phyloP scores from a whole-genome alignment of 441 rosid species.

The Eruca vesicaria region DNA sequence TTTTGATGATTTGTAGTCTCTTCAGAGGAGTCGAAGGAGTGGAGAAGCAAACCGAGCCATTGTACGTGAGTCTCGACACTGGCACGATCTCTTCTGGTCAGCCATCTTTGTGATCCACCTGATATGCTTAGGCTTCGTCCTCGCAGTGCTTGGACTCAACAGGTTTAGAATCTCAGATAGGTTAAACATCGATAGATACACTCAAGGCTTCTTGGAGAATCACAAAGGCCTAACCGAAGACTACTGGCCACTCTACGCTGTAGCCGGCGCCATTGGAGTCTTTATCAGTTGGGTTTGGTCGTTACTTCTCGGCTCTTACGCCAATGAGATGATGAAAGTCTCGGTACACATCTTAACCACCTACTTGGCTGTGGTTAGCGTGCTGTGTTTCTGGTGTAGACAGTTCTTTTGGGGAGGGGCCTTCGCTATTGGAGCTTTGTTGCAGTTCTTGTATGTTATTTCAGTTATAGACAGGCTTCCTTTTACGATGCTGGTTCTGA shows the following conservation, averaged over 20 bases:
- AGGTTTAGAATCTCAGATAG: conserved; percentile 73
- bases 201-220: conserved; percentile 40
- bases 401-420: conserved; percentile 87
- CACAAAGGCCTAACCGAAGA: conserved; percentile 63
- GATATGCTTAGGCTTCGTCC: conserved; percentile 58
- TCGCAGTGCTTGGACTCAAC: conserved; percentile 68
- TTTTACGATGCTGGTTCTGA: conserved; percentile 82
- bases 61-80: conserved; percentile 58
- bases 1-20: conserved; percentile 48
- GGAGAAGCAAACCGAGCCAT: conserved; percentile 48
- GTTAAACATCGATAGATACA: conserved; percentile 66
- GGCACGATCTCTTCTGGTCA: conserved; percentile 96
- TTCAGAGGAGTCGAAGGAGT: conserved; percentile 57
- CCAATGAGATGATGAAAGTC: conserved; percentile 86
- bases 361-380: conserved; percentile 87
- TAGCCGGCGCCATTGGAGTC: conserved; percentile 76
- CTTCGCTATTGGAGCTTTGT: conserved; percentile 68
- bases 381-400: conserved; percentile 84
- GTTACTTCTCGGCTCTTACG: conserved; percentile 70
- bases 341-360: conserved; percentile 90
- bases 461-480: conserved; percentile 97
- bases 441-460: conserved; percentile 91
- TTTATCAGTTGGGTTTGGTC: conserved; percentile 78
- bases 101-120: conserved; percentile 71
- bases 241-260: conserved; percentile 88